These are phyloP conservation scores for Trichoderma sp. DNA, from an alignment of 2,329 filamentous ascomycete genomes.

Conservation along the genomic window DNA sequence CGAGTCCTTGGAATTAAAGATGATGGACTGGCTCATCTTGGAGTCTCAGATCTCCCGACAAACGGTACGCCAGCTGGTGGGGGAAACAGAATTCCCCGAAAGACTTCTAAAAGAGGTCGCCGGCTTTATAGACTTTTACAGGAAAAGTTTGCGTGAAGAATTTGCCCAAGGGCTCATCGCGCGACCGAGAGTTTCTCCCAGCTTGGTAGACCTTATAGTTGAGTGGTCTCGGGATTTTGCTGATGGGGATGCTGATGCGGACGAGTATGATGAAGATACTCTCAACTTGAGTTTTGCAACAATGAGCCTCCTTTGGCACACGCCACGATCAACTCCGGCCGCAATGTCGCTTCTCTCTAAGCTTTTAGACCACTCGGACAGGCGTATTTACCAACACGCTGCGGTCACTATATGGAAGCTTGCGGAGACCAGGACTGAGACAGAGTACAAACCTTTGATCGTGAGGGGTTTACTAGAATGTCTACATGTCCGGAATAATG, in stretches of 20 bases:
- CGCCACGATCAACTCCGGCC: neutral
- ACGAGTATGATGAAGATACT: neutral
- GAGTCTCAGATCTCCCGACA: neutral
- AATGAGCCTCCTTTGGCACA: neutral
- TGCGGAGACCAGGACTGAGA: neutral
- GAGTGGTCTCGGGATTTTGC: neutral
- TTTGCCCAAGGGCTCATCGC: neutral
- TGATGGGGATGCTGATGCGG: neutral
- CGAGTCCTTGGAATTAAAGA: neutral
- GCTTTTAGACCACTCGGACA: neutral
- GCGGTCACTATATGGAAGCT: neutral
- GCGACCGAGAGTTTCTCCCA: neutral
- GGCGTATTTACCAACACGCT: neutral
- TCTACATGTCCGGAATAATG: neutral
- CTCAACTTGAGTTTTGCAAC: neutral
- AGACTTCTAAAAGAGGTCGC: neutral
- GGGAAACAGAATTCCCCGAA: neutral
- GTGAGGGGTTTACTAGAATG: neutral
- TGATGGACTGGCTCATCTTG: neutral
- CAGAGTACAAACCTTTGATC: neutral
- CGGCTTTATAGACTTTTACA: neutral
- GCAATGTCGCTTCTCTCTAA: neutral
- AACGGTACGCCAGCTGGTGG: neutral
- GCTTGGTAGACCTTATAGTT: neutral
- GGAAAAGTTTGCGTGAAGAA: neutral